Base-by-base conservation (phyloP, 352 stramenopile species). In the Phytophthora boehmeriae region DNA sequence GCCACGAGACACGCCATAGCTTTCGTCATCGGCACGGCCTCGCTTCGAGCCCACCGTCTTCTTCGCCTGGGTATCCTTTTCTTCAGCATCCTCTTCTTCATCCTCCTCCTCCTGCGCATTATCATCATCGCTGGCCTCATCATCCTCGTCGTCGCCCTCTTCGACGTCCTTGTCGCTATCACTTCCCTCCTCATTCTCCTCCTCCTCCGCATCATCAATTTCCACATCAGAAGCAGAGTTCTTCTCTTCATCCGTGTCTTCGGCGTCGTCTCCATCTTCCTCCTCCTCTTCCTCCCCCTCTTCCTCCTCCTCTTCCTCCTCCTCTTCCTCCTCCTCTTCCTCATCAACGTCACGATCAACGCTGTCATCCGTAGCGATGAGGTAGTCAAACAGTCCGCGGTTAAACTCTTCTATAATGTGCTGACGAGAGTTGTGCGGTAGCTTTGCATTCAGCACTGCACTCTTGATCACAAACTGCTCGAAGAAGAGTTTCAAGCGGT, bases 391-490 rank as follows among this genome's bases (percentile, higher is more conserved):
- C 27, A 99, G 89, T 2, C 97, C 98, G n/a, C 84, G 79, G 74
- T 98, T 97, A 73, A 91, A 98, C 75, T 97, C 84, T 32, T 97
- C 78, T 34, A 98, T 92, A 66, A 99, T 99, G 80, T 99, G 97
- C 56, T 98, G 83, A 22, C 98, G 87, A 57, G 94, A 99, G 71
- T 98, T 98, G 66, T 99, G 86, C 9, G 98, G 98, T 23, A 99
- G 73, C 78, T 99, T 97, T 8, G 95, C 93, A 73, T 99, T 99
- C 8, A 99, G 73, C n/a, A 99, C 97, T 8, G 97, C 97, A 28
- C 92, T 95, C 65, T 98, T 94, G 71, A 99, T 99, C 67, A 97
- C 87, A 62, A 99, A 99, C 64, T 99, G 96, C 81, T 99, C 97
- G 25, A 99, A 94, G 78, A 99, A 99, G 20, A 99, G 83, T 78